Percentiles rank a stretch among this genome's conserved stretches.
phyloP scores from a whole-genome alignment of 169 alveolate genomes.

The Perkinsus chesapeaki region DNA sequence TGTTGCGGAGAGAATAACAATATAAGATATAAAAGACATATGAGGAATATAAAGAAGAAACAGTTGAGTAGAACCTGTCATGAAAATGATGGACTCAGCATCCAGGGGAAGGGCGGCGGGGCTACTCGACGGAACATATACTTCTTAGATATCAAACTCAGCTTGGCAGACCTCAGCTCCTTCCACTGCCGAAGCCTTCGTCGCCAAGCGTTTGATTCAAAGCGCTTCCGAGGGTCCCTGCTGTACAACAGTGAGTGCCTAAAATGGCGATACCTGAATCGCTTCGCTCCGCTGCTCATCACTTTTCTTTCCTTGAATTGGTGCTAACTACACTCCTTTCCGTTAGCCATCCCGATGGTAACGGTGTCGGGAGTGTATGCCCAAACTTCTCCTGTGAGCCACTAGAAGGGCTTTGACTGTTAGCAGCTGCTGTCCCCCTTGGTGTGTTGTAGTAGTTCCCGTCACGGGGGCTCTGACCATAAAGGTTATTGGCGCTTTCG shows the following conservation, averaged over 20 bases:
- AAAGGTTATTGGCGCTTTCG: neutral
- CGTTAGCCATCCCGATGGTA: neutral
- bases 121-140: neutral
- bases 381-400: neutral
- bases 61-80: neutral
- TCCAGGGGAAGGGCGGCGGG: neutral
- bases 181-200: neutral
- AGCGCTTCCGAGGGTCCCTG: neutral
- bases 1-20: neutral
- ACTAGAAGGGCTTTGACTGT: neutral
- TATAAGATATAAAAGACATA: neutral
- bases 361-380: neutral
- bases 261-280: neutral
- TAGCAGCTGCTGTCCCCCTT: no score
- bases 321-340: neutral
- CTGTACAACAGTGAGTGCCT: neutral
- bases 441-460: neutral
- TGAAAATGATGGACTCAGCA: neutral
- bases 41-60: neutral
- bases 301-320: neutral
- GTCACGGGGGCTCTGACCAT: neutral
- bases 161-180: neutral
- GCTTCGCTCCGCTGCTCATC: neutral
- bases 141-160: neutral
- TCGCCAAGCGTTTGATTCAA: neutral